These are phyloP conservation scores for Cerrena zonata DNA, from an alignment of 1,284 basidiomycete genomes.

Conservation along the genomic window DNA sequence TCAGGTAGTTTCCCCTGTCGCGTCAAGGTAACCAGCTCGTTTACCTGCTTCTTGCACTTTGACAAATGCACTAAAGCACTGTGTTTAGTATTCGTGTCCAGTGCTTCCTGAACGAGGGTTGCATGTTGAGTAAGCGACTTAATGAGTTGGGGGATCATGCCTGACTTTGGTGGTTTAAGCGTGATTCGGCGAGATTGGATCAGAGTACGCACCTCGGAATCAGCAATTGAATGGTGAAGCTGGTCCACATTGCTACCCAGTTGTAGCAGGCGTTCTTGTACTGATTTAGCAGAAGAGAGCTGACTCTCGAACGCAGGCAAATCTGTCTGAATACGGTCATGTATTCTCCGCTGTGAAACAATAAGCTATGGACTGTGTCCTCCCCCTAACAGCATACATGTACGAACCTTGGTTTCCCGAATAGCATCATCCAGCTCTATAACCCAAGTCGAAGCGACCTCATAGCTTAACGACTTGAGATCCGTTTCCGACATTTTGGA, in stretches of 20 bases:
- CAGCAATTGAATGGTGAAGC: slow-evolving; percentile 44
- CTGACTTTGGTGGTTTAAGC: slow-evolving; percentile 43
- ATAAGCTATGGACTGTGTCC: not conserved
- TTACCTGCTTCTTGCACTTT: slow-evolving; percentile 42
- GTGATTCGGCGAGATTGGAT: slow-evolving; percentile 4
- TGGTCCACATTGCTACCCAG: slow-evolving; percentile 49
- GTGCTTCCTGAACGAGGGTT: slow-evolving; percentile 51
- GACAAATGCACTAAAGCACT: slow-evolving; percentile 50
- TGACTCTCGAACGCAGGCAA: slow-evolving; percentile 61
- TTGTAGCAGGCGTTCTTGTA: slow-evolving; percentile 52
- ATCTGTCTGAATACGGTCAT: slow-evolving; percentile 62
- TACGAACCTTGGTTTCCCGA: slow-evolving; percentile 54
- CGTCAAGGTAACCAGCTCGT: slow-evolving; percentile 38
- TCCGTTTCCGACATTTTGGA: slow-evolving; percentile 61
- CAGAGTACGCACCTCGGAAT: slow-evolving; percentile 46
- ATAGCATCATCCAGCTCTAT: slow-evolving; percentile 66
- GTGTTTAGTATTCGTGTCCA: slow-evolving; percentile 46
- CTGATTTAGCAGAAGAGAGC: slow-evolving; percentile 52
- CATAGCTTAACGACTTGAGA: slow-evolving; percentile 49
- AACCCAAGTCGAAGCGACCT: slow-evolving; percentile 62
- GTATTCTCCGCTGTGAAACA: slow-evolving; percentile 48
- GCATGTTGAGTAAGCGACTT: slow-evolving; percentile 50
- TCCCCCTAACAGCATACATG: not conserved
- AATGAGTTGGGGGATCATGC: slow-evolving; percentile 55
- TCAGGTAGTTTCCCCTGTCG: slow-evolving; percentile 55